Conservation (phyloP, 768 basidiomycete genomes). For the Melanogaster broomeanus region DNA sequence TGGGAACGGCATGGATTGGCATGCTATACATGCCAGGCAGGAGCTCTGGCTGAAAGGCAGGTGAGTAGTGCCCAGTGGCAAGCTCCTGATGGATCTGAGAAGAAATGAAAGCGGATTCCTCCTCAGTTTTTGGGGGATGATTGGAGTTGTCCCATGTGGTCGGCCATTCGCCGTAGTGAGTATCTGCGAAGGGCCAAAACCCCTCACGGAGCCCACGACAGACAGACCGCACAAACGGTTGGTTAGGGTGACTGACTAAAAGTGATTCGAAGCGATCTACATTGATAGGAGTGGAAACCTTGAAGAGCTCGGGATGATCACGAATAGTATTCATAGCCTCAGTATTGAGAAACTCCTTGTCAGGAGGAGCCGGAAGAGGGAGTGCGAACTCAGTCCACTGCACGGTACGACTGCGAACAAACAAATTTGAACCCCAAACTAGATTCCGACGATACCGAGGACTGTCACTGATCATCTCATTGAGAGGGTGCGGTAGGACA, state of each 20-base stretch:
- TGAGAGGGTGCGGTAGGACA: background rate
- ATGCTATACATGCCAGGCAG: constrained; percentile 43
- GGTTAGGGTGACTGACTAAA: constrained; percentile 39
- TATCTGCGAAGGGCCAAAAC: constrained; percentile 47
- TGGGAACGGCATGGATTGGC: constrained; percentile 42
- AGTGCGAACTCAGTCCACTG: background rate
- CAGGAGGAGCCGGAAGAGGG: constrained; percentile 1
- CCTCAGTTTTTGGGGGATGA: constrained; percentile 11
- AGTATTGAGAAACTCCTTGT: constrained; percentile 8
- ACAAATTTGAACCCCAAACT: background rate
- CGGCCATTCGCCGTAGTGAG: constrained; percentile 18
- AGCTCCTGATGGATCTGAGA: constrained; percentile 16
- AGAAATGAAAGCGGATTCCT: constrained; percentile 22
- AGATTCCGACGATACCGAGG: background rate
- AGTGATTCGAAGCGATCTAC: constrained; percentile 30
- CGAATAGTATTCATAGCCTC: constrained; percentile 22
- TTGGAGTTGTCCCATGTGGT: constrained; percentile 24
- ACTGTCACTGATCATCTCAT: background rate
- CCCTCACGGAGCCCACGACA: constrained; percentile 34
- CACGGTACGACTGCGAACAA: background rate
- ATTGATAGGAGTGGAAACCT: constrained; percentile 39
- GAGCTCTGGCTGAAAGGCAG: constrained; percentile 24
- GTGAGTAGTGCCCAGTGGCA: constrained; percentile 13
- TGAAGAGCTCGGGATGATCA: constrained; percentile 33
- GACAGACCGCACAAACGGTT: constrained; percentile 38